These are phyloP conservation scores for Teratosphaeria viscida DNA, from an alignment of 2,329 filamentous ascomycete species.

Conservation along the genomic window DNA sequence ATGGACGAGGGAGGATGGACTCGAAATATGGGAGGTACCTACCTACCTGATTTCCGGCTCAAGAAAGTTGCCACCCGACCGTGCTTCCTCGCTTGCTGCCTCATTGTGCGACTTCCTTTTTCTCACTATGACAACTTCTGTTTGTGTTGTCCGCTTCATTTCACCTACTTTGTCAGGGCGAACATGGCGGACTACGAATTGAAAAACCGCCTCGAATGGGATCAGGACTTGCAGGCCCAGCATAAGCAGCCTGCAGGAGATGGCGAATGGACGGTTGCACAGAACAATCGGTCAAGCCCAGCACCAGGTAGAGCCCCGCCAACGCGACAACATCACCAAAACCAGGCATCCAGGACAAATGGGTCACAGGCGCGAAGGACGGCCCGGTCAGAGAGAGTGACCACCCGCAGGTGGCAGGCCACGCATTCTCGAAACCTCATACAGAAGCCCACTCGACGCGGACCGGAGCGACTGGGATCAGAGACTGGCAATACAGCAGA, in stretches of 20 bases:
- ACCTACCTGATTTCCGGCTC: not conserved
- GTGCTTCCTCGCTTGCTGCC: not conserved
- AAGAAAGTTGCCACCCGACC: not conserved
- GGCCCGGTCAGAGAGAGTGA: not conserved
- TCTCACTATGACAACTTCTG: not conserved
- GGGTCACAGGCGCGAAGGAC: not conserved
- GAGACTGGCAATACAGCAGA: not conserved
- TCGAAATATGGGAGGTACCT: too few relatives aligned
- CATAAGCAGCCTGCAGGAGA: not conserved
- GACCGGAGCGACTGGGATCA: not conserved
- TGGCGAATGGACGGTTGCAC: not conserved
- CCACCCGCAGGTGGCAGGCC: not conserved
- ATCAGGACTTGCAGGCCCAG: not conserved
- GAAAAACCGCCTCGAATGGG: constrained; percentile 1
- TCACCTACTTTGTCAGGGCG: not conserved
- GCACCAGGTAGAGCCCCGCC: not conserved
- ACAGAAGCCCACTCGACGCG: not conserved
- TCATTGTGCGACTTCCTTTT: not conserved
- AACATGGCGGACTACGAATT: constrained; percentile 2
- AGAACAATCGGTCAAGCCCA: not conserved
- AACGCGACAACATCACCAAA: not conserved
- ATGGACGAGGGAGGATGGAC: too few relatives aligned
- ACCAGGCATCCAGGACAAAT: not conserved
- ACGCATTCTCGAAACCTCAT: not conserved
- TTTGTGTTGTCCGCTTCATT: not conserved